Base-by-base conservation (phyloP, 345 rosid species). In the Conringia planisiliqua region DNA sequence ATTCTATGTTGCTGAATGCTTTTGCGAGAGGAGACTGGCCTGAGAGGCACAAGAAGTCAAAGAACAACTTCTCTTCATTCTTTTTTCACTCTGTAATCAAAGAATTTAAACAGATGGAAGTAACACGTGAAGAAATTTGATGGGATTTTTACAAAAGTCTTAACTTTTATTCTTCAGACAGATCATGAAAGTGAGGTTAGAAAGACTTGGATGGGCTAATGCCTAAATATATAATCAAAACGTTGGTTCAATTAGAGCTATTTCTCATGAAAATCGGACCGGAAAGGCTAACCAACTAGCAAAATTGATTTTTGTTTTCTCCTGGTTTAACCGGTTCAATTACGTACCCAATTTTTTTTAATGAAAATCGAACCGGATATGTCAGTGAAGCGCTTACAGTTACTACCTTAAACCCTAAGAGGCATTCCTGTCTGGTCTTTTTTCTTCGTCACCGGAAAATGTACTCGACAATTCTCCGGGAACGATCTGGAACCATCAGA, bases 401-500 rank as follows among this genome's bases (percentile, higher is more conserved):
- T 17, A n/a, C 65, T 29, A 32, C 39, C 54, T 30, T 73, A 71
- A 72, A 72, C 67, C 78, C 78, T 73, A 71, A 9, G 10, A 68
- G 10, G 2, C 26, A 62, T 30, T 33, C 33, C 30, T 18, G 61
- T 51, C 48, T 51, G 8, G 0, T 8, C 50, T 10, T 18, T 24
- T n/a, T 18, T 35, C 57, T 62, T 18, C 30, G 22, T 55, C 44
- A 35, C 71, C 43, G 40, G 68, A 26, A 26, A 56, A 86, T 83
- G 87, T 68, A 73, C 39, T 75, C 77, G 2, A 57, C 40, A 1
- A 40, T 79, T 6, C 72, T 81, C 69, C 78, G 74, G 62, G 80
- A 66, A 42, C 83, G 85, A 17, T 75, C 80, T 7, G 80, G 71
- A 29, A 10, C 83, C 57, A 10, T 81, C 14, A 56, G 76, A 12